These are phyloP conservation scores for Collybia sordida DNA, from an alignment of 768 basidiomycete species.

Conservation along the genomic window DNA sequence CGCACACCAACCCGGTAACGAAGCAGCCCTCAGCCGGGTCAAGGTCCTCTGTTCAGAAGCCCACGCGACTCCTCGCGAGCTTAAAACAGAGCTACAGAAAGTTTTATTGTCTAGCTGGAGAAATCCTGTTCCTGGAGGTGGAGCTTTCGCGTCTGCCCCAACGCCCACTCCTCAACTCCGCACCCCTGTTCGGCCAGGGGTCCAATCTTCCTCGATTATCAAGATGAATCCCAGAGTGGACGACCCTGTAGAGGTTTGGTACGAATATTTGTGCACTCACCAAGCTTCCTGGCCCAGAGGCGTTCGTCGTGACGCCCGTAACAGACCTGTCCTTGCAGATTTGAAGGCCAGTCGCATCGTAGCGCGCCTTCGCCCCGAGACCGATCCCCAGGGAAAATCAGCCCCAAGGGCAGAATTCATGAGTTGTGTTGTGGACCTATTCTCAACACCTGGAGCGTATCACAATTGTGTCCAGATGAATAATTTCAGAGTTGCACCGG, in stretches of 20 bases:
- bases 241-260: constrained; percentile 46
- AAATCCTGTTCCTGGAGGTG: constrained; percentile 28
- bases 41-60: constrained; percentile 46
- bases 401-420: constrained; percentile 39
- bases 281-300: constrained; percentile 48
- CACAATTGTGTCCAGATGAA: constrained; percentile 32
- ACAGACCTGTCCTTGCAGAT: constrained; percentile 37
- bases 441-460: constrained; percentile 40
- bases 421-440: constrained; percentile 36
- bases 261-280: constrained; percentile 42
- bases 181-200: constrained; percentile 1
- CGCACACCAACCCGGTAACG: constrained; percentile 42
- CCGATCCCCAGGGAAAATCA: constrained; percentile 28
- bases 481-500: constrained; percentile 31
- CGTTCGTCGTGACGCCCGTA: constrained; percentile 37
- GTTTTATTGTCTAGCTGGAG: constrained; percentile 44
- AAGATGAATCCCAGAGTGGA: constrained; percentile 46
- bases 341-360: constrained; percentile 47
- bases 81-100: constrained; percentile 43
- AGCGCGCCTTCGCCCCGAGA: constrained; percentile 44
- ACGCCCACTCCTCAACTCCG: neutral
- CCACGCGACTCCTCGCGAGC: constrained; percentile 40
- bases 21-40: constrained; percentile 37
- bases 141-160: constrained; percentile 6
- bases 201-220: constrained; percentile 3